These are phyloP conservation scores for Patellifolia procumbens DNA, from an alignment of 179 eudicot species.

Conservation along the genomic window DNA sequence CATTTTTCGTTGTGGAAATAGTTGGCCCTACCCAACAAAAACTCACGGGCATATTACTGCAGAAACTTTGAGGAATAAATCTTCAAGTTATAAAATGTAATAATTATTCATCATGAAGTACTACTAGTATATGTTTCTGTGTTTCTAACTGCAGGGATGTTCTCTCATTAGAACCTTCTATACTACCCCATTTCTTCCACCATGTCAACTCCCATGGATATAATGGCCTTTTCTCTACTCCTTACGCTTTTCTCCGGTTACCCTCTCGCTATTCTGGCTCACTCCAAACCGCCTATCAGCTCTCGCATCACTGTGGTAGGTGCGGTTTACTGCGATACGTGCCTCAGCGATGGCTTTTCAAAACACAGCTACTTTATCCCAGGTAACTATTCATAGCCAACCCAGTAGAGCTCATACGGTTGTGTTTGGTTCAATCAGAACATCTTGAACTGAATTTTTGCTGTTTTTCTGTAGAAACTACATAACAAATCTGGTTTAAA, in stretches of 20 bases:
- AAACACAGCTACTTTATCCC: slow-evolving; percentile 65
- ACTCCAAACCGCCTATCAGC: slow-evolving; percentile 25
- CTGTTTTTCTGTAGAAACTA: neutral
- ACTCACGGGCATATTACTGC: slow-evolving; percentile 49
- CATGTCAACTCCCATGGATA: slow-evolving; percentile 37
- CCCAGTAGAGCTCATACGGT: neutral
- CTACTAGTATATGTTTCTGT: slow-evolving; percentile 13
- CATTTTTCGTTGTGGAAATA: slow-evolving; percentile 17
- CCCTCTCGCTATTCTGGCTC: slow-evolving; percentile 29
- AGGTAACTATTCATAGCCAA: slow-evolving; percentile 38
- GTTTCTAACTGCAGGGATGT: slow-evolving; percentile 14
- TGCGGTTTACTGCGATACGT: slow-evolving; percentile 68
- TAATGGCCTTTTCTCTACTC: slow-evolving; percentile 34
- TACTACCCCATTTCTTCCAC: neutral
- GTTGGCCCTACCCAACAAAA: slow-evolving; percentile 53
- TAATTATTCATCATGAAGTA: slow-evolving; percentile 13
- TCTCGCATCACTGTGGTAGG: slow-evolving; percentile 61
- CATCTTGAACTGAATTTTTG: neutral
- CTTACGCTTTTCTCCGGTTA: slow-evolving; percentile 27
- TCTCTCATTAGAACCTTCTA: slow-evolving; percentile 37
- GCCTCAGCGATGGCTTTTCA: slow-evolving; percentile 50
- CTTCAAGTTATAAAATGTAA: slow-evolving; percentile 25
- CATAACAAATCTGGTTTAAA: neutral
- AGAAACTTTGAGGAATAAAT: slow-evolving; percentile 9
- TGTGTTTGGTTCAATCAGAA: neutral